phyloP scores from a whole-genome alignment of 2,329 filamentous ascomycete species.

The Leptographium lundbergii region DNA sequence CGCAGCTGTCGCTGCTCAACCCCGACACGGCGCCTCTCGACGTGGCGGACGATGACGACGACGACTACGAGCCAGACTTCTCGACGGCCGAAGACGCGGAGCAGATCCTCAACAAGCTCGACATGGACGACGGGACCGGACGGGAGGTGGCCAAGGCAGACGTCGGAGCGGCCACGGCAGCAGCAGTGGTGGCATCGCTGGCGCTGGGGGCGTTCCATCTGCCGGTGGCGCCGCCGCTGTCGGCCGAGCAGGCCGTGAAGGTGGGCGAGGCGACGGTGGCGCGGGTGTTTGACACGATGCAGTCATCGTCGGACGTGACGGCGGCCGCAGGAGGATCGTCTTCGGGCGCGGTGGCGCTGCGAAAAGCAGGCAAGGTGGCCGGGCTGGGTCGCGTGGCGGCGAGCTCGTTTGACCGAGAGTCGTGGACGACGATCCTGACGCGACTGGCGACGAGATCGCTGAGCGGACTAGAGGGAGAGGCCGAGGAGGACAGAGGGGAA shows the following conservation, averaged over 20 bases:
- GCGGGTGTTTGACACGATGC: conserved; percentile 68
- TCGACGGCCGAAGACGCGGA: conserved; percentile 64
- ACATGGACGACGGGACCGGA: conserved; percentile 45
- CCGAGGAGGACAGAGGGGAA: conserved; percentile 57
- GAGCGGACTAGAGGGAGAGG: conserved; percentile 48
- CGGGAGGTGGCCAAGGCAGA: conserved; percentile 20
- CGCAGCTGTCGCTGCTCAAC: conserved; percentile 33
- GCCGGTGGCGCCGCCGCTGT: conserved; percentile 62
- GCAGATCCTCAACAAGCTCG: conserved; percentile 65
- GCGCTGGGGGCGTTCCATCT: conserved; percentile 69
- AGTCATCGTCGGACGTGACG: conserved; percentile 54
- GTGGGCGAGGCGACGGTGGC: conserved; percentile 63
- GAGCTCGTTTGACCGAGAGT: conserved; percentile 71
- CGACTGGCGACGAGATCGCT: conserved; percentile 72
- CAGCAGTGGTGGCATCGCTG: conserved; percentile 38
- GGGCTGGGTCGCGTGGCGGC: conserved; percentile 79
- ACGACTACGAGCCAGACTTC: conserved; percentile 88
- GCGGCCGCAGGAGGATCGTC: conserved; percentile 24
- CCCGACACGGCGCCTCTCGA: conserved; percentile 48
- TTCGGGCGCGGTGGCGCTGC: neutral
- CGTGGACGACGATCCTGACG: conserved; percentile 81
- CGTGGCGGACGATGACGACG: conserved; percentile 63
- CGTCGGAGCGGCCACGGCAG: conserved; percentile 13
- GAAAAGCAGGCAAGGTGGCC: conserved; percentile 25
- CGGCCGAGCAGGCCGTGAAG: conserved; percentile 56